Percentiles rank a stretch among this genome's conserved stretches.
These are phyloP conservation scores for Aspergillus chevalieri DNA, from an alignment of 2,329 filamentous ascomycete species.

Conservation along the genomic window DNA sequence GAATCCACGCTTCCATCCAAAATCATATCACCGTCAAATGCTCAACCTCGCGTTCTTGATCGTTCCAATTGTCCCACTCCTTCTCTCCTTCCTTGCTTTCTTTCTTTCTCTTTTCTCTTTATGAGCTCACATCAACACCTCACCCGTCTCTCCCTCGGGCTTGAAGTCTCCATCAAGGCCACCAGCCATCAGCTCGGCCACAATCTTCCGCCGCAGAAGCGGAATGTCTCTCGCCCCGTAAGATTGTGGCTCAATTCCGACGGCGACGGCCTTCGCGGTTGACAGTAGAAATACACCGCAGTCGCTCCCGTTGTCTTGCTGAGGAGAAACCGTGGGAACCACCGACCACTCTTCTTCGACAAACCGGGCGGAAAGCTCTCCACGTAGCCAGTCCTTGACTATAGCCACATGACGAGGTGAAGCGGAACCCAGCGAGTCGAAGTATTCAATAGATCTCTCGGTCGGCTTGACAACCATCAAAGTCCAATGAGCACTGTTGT, in stretches of 20 bases:
- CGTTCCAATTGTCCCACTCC: background rate
- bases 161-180: conserved; percentile 40
- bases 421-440: conserved; percentile 39
- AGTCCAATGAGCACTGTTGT: conserved; percentile 44
- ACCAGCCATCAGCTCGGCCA: conserved; percentile 43
- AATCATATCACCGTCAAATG: background rate
- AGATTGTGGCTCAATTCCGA: conserved; percentile 38
- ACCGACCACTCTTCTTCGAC: conserved; percentile 40
- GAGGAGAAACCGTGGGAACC: conserved; percentile 34
- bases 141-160: conserved; percentile 12
- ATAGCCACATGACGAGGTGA: conserved; percentile 27
- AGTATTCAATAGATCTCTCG: conserved; percentile 42
- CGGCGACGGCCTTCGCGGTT: conserved; percentile 43
- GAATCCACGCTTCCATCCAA: background rate
- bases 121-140: background rate
- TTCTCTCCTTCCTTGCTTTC: background rate
- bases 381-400: conserved; percentile 37
- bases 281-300: conserved; percentile 48
- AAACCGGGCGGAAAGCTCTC: conserved; percentile 36
- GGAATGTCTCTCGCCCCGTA: conserved; percentile 37
- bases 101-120: background rate
- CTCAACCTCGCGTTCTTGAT: background rate
- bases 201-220: conserved; percentile 40
- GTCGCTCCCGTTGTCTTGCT: conserved; percentile 43
- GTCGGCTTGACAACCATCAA: conserved; percentile 41